phyloP scores from a whole-genome alignment of 179 eudicot genomes.

The Gypsophila paniculata region DNA sequence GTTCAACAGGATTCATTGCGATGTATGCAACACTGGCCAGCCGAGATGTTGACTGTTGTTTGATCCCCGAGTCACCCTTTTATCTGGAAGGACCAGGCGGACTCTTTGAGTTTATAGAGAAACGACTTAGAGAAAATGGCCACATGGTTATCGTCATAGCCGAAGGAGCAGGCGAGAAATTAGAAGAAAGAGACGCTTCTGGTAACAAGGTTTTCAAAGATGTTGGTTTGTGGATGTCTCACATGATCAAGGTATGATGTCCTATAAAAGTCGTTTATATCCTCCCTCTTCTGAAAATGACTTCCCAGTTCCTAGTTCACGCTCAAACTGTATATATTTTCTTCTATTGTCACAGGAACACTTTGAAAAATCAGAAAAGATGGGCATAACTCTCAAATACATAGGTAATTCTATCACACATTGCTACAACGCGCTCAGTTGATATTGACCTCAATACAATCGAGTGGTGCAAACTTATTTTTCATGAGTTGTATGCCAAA shows the following conservation, averaged over 20 bases:
- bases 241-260: conserved; percentile 61
- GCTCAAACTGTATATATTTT: not conserved
- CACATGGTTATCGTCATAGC: conserved; percentile 97
- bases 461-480: not conserved
- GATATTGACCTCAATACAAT: too few relatives aligned
- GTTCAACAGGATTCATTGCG: conserved; percentile 76
- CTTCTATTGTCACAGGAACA: conserved; percentile 51
- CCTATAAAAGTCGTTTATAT: not conserved
- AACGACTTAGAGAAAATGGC: conserved; percentile 65
- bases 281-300: not conserved
- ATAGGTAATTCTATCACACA: too few relatives aligned
- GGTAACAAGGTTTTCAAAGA: conserved; percentile 74
- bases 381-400: conserved; percentile 72
- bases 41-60: conserved; percentile 96
- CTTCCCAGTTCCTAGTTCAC: not conserved
- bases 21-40: conserved; percentile 91
- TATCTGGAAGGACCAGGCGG: conserved; percentile 85
- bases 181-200: conserved; percentile 64
- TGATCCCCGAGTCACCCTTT: conserved; percentile 93
- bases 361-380: conserved; percentile 43
- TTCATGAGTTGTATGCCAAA: not conserved
- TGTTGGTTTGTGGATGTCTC: conserved; percentile 86
- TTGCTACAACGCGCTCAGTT: too few relatives aligned
- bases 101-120: conserved; percentile 68
- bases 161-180: conserved; percentile 88